Conservation (phyloP, 306 rosid species). For the Corylus avellana region DNA sequence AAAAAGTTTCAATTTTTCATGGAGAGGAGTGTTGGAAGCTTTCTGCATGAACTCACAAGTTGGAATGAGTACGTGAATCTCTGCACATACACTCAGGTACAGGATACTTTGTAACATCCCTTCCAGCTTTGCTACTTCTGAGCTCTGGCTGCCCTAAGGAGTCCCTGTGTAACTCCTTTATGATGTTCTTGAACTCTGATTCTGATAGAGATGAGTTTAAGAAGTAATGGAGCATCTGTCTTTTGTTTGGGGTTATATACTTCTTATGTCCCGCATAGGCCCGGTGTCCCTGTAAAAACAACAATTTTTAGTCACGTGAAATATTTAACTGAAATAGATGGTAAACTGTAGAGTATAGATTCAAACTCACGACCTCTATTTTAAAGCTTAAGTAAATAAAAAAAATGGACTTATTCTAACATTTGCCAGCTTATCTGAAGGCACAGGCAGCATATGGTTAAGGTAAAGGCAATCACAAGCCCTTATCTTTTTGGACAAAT, state of each 20-base stretch:
- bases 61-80: constrained; percentile 33
- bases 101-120: constrained; percentile 94
- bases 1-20: background rate
- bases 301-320: background rate
- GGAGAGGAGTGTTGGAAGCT: constrained; percentile 6
- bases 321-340: too few species aligned
- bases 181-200: constrained; percentile 64
- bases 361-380: too few species aligned
- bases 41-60: constrained; percentile 28
- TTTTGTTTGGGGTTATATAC: constrained; percentile 91
- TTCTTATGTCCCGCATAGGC: constrained; percentile 92
- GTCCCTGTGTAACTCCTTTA: constrained; percentile 68
- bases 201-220: constrained; percentile 66
- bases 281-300: constrained; percentile 72
- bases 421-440: background rate
- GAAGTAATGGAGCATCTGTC: constrained; percentile 86
- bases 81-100: constrained; percentile 88
- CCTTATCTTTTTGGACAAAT: too few species aligned
- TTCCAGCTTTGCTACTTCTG: constrained; percentile 55
- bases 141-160: constrained; percentile 87
- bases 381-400: too few species aligned
- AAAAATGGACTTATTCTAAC: too few species aligned
- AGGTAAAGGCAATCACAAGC: background rate
- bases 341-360: too few species aligned
- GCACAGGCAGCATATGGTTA: background rate